Evolutionary conservation across 2,329 filamentous ascomycete species (phyloP), one percentile per base, ranked within the genome.

Genomic region (Colletotrichum sp.): DNA sequence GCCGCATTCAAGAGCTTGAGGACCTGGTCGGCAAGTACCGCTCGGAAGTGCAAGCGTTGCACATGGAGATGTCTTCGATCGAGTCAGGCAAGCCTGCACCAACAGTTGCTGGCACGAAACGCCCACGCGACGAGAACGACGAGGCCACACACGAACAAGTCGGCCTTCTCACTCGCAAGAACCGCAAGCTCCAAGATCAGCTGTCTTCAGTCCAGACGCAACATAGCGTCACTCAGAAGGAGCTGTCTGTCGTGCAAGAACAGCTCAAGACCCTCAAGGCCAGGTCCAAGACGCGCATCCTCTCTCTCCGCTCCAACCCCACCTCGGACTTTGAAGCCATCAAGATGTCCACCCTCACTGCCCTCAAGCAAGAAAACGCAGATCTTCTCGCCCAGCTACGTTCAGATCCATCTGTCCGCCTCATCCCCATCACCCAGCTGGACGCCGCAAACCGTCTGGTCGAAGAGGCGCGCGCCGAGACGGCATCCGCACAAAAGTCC

Each of bases 261-360:
- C 96, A 98, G 81, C 91, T 98, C 28, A 89, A 91, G 62, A 88
- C 89, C 2, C 91, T 91, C 8, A 89, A 90, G 76, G 89, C 93
- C 66, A 91, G 93, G 21, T 94, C 92, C 34, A 93, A 94, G 77
- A 97, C 94, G 5, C 94, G 97, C 43, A 89, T 98, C 64, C 90
- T 99, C 30, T 94, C 97, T 70, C 88, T 98, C 16, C 94, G 95
- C 73, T 93, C 94, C n/a, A 99, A 99, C 83, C 97, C 97, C 0
- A 98, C 97, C 0, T 92, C 96, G 0, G 92, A 97, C 80, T 92
- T 92, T 75, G 95, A 98, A 85, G 93, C 94, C 5, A 91, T 98
- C 83, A 98, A 98, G 85, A 89, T 94, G 67, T 89, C 92, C 12
- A 98, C 95, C 1, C 91, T 99, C 16, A 89, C 89, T 12, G 93